Evolutionary conservation across 108 stramenopile genomes (phyloP).

Genomic region (Poteriospumella lacustris): DNA sequence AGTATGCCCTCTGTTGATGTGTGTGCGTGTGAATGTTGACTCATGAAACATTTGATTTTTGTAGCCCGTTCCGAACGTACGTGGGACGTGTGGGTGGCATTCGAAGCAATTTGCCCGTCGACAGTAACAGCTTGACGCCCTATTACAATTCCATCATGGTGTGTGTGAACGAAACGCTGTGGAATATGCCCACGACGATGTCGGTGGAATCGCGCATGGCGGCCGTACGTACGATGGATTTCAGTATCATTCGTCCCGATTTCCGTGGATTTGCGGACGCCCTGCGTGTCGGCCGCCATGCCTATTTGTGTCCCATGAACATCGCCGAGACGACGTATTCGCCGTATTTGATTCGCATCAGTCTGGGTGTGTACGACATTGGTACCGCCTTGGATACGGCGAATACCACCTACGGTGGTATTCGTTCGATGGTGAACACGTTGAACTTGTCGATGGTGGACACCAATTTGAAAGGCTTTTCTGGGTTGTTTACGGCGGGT

Average conservation of each 20-base stretch:
- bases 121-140: background rate
- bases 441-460: background rate
- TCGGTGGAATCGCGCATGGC: background rate
- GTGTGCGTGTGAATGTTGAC: too few species aligned
- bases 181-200: background rate
- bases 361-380: background rate
- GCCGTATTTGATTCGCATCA: background rate
- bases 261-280: constrained; percentile 26
- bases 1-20: background rate
- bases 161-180: constrained; percentile 10
- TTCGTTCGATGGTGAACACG: constrained; percentile 1
- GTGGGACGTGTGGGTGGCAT: constrained; percentile 11
- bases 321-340: background rate
- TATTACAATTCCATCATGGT: background rate
- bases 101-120: constrained; percentile 2
- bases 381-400: background rate
- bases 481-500: constrained; percentile 31
- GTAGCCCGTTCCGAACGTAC: constrained; percentile 12
- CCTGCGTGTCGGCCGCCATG: constrained; percentile 15
- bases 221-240: background rate
- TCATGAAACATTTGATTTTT: background rate
- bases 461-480: constrained; percentile 21
- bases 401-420: background rate
- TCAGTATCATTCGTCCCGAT: background rate
- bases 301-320: constrained; percentile 6